Evolutionary conservation across 441 rosid genomes (phyloP).

Genomic region (Raphanus hybrid): DNA sequence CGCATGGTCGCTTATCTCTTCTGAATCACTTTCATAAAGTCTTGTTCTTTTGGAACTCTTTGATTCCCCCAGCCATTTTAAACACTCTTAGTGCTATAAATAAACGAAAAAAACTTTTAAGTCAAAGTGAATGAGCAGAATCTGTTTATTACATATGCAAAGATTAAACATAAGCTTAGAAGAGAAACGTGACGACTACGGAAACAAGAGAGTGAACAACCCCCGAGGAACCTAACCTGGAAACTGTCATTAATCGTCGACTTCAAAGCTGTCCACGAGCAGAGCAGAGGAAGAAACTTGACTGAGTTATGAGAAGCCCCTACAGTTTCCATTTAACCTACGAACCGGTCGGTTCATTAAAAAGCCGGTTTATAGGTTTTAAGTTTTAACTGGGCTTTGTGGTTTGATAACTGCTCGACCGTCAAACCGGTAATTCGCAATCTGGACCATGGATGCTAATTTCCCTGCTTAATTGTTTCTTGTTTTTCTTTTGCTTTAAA

Average conservation of each 20-base stretch:
- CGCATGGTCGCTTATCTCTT: conserved; percentile 51
- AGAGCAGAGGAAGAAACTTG: conserved; percentile 3
- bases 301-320: not conserved
- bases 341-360: conserved; percentile 11
- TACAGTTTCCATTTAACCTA: not conserved
- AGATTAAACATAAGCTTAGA: not conserved
- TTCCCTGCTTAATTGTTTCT: not conserved
- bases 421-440: not conserved
- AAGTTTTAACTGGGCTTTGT: not conserved
- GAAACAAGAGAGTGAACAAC: not conserved
- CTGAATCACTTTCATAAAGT: conserved; percentile 43
- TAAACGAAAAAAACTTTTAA: too few relatives aligned
- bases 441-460: not conserved
- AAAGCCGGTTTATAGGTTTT: not conserved
- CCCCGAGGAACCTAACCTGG: not conserved
- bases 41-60: conserved; percentile 49
- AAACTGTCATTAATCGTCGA: not conserved
- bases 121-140: not conserved
- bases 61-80: conserved; percentile 47
- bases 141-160: not conserved
- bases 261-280: not conserved
- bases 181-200: not conserved
- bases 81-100: conserved; percentile 6
- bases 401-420: not conserved
- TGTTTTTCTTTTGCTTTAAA: too few relatives aligned